Evolutionary conservation across 768 basidiomycete genomes (phyloP).

Genomic region (Leccinum olivaceopallidum): DNA sequence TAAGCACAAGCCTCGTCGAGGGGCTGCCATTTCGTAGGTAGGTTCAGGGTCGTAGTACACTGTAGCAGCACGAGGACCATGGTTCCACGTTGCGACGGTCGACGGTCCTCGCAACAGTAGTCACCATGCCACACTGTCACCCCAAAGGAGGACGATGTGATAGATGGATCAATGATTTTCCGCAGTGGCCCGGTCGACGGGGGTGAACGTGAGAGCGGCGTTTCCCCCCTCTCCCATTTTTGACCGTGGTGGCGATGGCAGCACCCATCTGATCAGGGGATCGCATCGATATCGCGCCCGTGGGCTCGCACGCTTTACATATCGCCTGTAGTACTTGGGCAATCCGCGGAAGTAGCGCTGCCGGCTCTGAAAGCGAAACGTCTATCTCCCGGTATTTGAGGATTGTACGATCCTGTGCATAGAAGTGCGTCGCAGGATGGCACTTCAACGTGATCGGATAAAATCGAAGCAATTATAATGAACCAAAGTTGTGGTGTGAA

Average conservation of each 20-base stretch:
- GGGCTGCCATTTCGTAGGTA: no score
- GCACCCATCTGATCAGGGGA: neutral
- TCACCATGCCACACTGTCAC: neutral
- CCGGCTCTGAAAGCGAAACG: neutral
- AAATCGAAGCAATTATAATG: no score
- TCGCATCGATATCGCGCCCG: neutral
- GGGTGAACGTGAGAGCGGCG: neutral
- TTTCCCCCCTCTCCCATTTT: neutral
- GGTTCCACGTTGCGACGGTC: no score
- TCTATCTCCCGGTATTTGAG: neutral
- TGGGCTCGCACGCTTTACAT: neutral
- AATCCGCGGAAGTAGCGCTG: neutral
- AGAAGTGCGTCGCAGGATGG: neutral
- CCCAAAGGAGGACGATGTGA: neutral
- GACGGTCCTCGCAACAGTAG: no score
- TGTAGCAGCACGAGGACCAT: no score
- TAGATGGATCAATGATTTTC: neutral
- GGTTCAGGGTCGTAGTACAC: no score
- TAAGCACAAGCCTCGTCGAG: no score
- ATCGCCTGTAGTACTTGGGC: neutral
- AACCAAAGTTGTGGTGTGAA: neutral
- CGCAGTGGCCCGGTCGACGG: neutral
- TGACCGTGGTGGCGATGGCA: neutral
- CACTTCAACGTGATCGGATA: neutral
- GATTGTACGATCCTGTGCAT: neutral